These are phyloP conservation scores for Triangularia setosa DNA, from an alignment of 2,329 filamentous ascomycete genomes.

Conservation along the genomic window DNA sequence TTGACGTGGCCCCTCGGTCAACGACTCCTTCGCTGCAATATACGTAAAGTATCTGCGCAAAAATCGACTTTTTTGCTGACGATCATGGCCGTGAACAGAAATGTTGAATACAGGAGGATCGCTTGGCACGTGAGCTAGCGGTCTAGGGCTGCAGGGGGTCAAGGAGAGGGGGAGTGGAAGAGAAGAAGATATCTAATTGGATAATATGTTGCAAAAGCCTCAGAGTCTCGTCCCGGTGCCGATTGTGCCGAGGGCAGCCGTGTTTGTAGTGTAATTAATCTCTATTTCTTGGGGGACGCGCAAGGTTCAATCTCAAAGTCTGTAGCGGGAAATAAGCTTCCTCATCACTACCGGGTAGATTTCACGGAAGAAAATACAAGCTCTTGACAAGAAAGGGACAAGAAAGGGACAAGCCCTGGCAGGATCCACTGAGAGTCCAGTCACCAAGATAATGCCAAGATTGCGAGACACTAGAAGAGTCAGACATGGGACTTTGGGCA, in stretches of 20 bases:
- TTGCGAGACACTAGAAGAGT: not conserved
- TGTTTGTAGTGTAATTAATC: not conserved
- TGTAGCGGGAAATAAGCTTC: not conserved
- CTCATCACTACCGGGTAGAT: not conserved
- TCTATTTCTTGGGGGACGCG: not conserved
- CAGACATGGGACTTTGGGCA: not conserved
- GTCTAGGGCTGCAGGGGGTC: not conserved
- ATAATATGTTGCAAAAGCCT: not conserved
- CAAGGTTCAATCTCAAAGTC: not conserved
- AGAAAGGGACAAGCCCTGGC: not conserved
- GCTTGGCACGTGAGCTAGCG: not conserved
- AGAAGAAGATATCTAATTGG: not conserved
- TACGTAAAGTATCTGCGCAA: not conserved
- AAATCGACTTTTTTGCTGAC: not conserved
- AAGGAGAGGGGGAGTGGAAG: not conserved
- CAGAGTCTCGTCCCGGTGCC: not conserved
- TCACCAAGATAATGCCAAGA: not conserved
- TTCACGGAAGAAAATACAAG: not conserved
- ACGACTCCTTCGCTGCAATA: not conserved
- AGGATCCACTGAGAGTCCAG: too few relatives aligned
- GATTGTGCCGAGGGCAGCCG: not conserved
- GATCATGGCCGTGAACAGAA: not conserved
- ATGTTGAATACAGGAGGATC: not conserved
- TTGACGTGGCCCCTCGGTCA: not conserved
- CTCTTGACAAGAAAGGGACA: not conserved